Base-by-base conservation (phyloP, 495 filamentous ascomycete genomes). In the Trichoderma asperelloides region DNA sequence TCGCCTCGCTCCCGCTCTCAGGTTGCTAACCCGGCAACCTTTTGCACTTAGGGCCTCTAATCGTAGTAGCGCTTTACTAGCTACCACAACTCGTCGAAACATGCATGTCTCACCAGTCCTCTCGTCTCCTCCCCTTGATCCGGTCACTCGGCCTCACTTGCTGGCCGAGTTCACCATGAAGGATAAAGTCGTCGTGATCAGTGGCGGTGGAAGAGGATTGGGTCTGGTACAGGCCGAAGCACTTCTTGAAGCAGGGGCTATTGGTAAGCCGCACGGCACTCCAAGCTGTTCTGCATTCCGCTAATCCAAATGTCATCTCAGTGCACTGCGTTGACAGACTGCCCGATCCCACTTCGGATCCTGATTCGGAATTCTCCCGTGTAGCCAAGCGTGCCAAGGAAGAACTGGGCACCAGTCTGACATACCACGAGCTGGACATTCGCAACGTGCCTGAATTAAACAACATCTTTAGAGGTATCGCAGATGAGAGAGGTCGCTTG, bases 351-450 rank as follows among this genome's bases (percentile, higher is more conserved):
- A 74, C 74, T 3, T 30, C 71, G 8, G 79, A 75, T 65, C 62
- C 62, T 33, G n/a, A 40, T 1, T 80, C 73, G 21, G 71, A 66
- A 39, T 93, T 92, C 71, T 80, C 80, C 27, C 75, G 74, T 23
- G 83, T 94, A 55, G 87, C 88, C 62, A 78, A 82, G 68, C 83
- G 88, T 60, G 91, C 91, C 7, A 78, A 75, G 7, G 74, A 82
- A 45, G 86, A 89, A 70, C 82, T 96, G 11, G 86, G 85, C 47
- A 89, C 90, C 23, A 84, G 85, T 55, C 74, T 96, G 41, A 78
- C 86, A 68, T 96, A 96, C 79, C 89, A 89, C 74, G 88, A 87
- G 68, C 88, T 95, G 66, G 92, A 96, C 73, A 91, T 96, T 28
- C 88, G 91, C n/a, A 86, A 93, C 73, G 88, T 88, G 27, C 78